Base-by-base conservation (phyloP, 192 early-diverging fungal species). In the Gonapodya prolifera region DNA sequence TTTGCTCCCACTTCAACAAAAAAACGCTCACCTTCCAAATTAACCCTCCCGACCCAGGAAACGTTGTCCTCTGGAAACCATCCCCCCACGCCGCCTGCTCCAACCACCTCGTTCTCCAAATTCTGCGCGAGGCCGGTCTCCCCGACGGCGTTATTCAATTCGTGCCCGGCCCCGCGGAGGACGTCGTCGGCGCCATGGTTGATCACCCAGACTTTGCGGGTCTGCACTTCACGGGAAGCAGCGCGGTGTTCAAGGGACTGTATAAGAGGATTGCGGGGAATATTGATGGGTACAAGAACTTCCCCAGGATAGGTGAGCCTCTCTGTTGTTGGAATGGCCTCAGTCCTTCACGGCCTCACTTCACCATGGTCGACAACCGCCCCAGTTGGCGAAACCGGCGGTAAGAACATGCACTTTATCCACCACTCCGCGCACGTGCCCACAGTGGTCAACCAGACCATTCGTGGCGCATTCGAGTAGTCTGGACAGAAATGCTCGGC, bases 401-500 rank as follows among this genome's bases (percentile, higher is more conserved):
- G 97, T 76, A 99, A 99, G 88, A 99, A 99, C 91, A 96, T 95
- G 89, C 97, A 99, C 80, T 84, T 99, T 76, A 81, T 97, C 70
- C 96, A 98, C 84, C 87, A 92, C 80, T 80, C 82, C 75, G 94
- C 91, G 61, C 90, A 93, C 83, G 84, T 92, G 33, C 85, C 84
- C 35, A 87, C 90, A 36, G 95, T 93, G 17, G 97, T 92, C 79
- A 77, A 91, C 79, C 92, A 94, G 84, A 97, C 97, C 35, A 90
- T 99, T 80, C 91, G 97, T 74, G 91, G 88, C 23, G 87, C 94
- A 0, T 99, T 99, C 82, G 97, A 99, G 88, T 99, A 92, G 91
- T 92, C 93, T 82, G 97, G 97, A 35, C 97, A 99, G 85, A 99
- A 99, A 87, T 99, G 97, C 86, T 96, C 94, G 75, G 97, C 97